Evolutionary conservation across 148 eudicot species (phyloP).

Genomic region (Fagopyrum homotropicum): DNA sequence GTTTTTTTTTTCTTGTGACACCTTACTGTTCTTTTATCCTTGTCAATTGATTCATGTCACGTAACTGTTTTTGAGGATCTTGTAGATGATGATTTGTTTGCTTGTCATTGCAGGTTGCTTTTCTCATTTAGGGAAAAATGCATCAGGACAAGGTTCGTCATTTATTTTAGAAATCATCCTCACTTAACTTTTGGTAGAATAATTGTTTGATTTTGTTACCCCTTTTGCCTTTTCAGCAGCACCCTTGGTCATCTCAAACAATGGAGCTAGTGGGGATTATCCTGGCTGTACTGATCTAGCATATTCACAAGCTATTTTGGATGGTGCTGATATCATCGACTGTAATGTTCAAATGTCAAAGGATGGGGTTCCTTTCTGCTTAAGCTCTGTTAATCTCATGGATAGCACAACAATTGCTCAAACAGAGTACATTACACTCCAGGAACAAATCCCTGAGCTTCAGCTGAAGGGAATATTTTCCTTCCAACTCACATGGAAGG

Average conservation of each 20-base stretch:
- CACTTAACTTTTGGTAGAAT: background rate
- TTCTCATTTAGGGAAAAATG: conserved; percentile 21
- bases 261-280: conserved; percentile 88
- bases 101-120: conserved; percentile 14
- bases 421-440: conserved; percentile 30
- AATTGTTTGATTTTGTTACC: background rate
- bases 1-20: background rate
- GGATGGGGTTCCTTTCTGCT: conserved; percentile 85
- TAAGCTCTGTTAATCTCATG: conserved; percentile 60
- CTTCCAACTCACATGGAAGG: conserved; percentile 66
- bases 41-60: background rate
- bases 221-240: conserved; percentile 35
- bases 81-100: conserved; percentile 8
- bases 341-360: conserved; percentile 84
- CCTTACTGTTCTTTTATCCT: background rate
- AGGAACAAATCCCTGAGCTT: conserved; percentile 40
- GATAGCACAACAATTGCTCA: conserved; percentile 45
- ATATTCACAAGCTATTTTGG: conserved; percentile 57
- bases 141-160: conserved; percentile 9
- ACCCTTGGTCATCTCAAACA: conserved; percentile 55
- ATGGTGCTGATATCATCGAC: conserved; percentile 82
- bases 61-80: background rate
- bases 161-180: background rate
- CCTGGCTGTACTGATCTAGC: conserved; percentile 86
- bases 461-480: conserved; percentile 54